A percentile compares a stretch with the other conserved stretches of the same genome.
Conservation (phyloP, 345 rosid species). For the Xanthoceras sorbifolium region DNA sequence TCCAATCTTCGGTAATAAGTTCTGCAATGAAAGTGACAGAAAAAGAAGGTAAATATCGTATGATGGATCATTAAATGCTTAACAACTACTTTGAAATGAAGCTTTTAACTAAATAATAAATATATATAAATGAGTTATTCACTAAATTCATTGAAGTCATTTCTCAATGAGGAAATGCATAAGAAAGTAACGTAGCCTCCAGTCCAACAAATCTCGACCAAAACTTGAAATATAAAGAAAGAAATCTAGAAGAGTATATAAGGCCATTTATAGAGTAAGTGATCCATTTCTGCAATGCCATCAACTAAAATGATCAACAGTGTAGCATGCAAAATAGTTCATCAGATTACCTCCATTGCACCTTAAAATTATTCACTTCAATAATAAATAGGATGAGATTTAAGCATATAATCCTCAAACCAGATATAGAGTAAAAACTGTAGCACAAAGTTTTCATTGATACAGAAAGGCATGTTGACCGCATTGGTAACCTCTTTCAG, state of each 20-base stretch:
- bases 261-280: not conserved
- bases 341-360: not conserved
- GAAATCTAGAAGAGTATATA: not conserved
- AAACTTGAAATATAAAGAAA: not conserved
- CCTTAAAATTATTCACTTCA: not conserved
- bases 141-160: too few species aligned
- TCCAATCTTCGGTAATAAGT: constrained; percentile 22
- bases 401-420: not conserved
- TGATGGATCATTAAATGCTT: not conserved
- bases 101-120: not conserved
- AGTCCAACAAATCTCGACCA: not conserved
- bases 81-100: not conserved
- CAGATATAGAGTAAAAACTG: not conserved
- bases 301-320: not conserved
- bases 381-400: not conserved
- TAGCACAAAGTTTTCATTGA: not conserved
- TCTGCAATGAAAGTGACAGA: constrained; percentile 31
- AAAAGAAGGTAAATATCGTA: not conserved
- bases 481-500: constrained; percentile 56
- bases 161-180: too few species aligned
- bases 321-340: not conserved
- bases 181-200: too few species aligned
- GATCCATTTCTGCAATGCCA: not conserved
- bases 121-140: too few species aligned
- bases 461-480: not conserved